Evolutionary conservation across 371 early-diverging fungal species (phyloP), one percentile per base, ranked within the genome.

Genomic region (Saksenaea vasiformis): DNA sequence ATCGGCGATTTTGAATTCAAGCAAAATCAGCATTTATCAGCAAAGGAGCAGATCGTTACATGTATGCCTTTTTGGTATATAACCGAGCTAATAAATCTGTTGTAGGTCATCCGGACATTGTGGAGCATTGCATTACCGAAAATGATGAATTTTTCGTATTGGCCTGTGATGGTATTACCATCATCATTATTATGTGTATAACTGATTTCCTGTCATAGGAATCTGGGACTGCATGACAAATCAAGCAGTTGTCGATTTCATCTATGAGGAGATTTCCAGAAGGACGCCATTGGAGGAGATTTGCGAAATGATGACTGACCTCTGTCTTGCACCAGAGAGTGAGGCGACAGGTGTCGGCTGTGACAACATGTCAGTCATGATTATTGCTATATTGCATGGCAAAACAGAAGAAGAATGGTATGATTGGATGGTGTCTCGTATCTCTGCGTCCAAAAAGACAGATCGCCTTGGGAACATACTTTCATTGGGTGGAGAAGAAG

Each of bases 1-100:
- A 84, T 98, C 61, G 98, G 98, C n/a, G 98, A 98, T 72, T 97
- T 95, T 76, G 97, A 97, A 76, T 97, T 95, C 80, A 98, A 98
- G 82, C 87, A 91, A 70, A 92, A 90, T 67, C 61, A 72, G 5
- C 71, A 80, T 39, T 71, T 95, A 36, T 76, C 91, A 15, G 77
- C 95, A 38, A 94, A 95, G 71, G 77, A 92, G 68, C 97, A 97
- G 77, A 87, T 94, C 17, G 97, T 98, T n/a, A 97, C 96, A 10
- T 83, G 87, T 80, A 78, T 24, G 67, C 15, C 27, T 35, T 27
- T 17, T 37, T 38, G 24, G n/a, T 36, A 56, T 56, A 31, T 47
- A 58, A 64, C 5, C 14, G 11, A 51, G 38, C 53, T 14, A 36
- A 58, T 7, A 14, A 10, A 34, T 22, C 38, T 39, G 13, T 41